phyloP scores from a whole-genome alignment of 164 flowering plant species.

The Stephania japonica region DNA sequence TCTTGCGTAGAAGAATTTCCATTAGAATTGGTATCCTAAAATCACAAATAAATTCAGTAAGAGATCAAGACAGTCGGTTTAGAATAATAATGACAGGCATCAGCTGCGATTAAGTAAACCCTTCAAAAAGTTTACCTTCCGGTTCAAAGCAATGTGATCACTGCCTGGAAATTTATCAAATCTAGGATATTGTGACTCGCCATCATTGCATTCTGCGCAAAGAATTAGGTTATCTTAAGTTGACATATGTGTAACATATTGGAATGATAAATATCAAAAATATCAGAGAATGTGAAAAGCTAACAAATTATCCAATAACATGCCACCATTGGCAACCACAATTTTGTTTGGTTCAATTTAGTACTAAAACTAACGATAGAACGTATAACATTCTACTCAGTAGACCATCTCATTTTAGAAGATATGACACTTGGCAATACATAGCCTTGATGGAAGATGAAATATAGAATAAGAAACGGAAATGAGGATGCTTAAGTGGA shows the following conservation, averaged over 20 bases:
- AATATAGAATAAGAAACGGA: too few species aligned
- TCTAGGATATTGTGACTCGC: constrained; percentile 63
- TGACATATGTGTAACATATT: not conserved
- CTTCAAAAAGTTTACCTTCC: constrained; percentile 33
- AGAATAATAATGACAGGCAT: not conserved
- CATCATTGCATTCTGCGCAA: constrained; percentile 47
- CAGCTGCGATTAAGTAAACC: not conserved
- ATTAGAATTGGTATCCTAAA: constrained; percentile 32
- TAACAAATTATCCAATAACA: not conserved
- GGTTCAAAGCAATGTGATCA: constrained; percentile 42
- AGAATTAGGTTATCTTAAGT: constrained; percentile 6
- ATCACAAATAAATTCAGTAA: not conserved
- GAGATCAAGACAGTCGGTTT: not conserved
- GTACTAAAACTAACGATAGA: not conserved
- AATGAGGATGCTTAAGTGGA: too few species aligned
- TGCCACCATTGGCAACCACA: not conserved
- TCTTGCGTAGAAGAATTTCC: constrained; percentile 15
- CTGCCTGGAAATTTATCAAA: constrained; percentile 54
- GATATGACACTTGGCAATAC: not conserved
- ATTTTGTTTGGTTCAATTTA: not conserved
- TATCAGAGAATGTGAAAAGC: not conserved
- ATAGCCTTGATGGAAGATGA: too few species aligned
- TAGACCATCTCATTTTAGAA: too few species aligned
- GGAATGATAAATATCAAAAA: not conserved
- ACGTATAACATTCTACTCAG: not conserved